Percentiles rank a stretch among this genome's conserved stretches.
These are phyloP conservation scores for Penicillium verhagenii DNA, from an alignment of 495 filamentous ascomycete genomes.

Conservation along the genomic window DNA sequence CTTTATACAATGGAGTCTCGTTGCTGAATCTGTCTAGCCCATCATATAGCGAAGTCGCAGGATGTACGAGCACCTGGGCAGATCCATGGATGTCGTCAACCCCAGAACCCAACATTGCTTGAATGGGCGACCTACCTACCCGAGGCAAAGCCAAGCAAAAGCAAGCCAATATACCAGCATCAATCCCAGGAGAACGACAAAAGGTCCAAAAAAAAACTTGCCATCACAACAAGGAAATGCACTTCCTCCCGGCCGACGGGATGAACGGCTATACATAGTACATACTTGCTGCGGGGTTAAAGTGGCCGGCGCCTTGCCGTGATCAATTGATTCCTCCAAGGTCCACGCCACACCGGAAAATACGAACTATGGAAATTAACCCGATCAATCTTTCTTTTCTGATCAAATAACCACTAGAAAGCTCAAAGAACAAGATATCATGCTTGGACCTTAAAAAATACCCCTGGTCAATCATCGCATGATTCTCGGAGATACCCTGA, in stretches of 20 bases:
- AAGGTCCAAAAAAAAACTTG: too few species aligned
- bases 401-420: neutral
- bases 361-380: neutral
- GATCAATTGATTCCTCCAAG: slow-evolving; percentile 21
- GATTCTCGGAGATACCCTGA: neutral
- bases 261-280: neutral
- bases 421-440: neutral
- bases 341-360: neutral
- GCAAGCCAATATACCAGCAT: neutral
- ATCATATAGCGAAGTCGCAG: too few species aligned
- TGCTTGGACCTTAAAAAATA: neutral
- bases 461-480: neutral
- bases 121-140: too few species aligned
- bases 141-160: too few species aligned
- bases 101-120: too few species aligned
- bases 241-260: too few species aligned
- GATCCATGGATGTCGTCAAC: too few species aligned
- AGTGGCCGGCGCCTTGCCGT: neutral
- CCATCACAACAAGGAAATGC: too few species aligned
- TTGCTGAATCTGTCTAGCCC: too few species aligned
- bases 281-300: neutral
- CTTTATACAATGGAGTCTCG: too few species aligned
- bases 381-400: neutral
- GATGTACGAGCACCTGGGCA: too few species aligned
- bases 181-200: neutral